Conservation (phyloP, 2,329 filamentous ascomycete species). For the Coniochaeta hoffmannii region DNA sequence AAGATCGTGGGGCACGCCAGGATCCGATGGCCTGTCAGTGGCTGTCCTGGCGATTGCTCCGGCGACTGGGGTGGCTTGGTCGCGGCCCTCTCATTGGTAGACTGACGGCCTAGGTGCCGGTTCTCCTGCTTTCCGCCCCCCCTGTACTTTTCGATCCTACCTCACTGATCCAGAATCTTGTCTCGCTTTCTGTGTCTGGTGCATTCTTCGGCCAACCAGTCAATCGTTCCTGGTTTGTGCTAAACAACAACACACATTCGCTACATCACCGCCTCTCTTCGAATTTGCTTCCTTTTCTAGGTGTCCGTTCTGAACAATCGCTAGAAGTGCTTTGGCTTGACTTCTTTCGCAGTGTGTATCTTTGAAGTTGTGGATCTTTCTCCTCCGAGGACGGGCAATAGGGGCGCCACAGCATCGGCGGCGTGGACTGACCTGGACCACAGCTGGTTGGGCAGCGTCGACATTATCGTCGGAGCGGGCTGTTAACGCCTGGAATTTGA, state of each 20-base stretch:
- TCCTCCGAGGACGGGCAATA: neutral
- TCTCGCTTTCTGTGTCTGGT: neutral
- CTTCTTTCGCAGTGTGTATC: neutral
- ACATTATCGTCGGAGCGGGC: neutral
- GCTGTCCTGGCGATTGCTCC: neutral
- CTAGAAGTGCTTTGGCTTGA: neutral
- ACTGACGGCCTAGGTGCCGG: neutral
- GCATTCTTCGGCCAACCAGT: neutral
- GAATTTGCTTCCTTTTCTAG: neutral
- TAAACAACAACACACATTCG: conserved; percentile 1
- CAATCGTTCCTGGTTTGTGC: neutral
- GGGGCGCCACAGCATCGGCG: neutral
- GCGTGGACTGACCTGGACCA: neutral
- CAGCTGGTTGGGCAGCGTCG: neutral
- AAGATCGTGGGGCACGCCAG: neutral
- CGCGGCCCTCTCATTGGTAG: neutral
- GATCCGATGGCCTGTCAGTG: neutral
- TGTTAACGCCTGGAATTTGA: conserved; percentile 1
- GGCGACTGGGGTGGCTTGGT: neutral
- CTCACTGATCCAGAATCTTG: neutral
- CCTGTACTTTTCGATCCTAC: neutral
- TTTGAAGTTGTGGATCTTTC: neutral
- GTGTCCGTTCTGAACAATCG: neutral
- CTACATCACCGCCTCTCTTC: neutral
- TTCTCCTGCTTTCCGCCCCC: neutral